Evolutionary conservation across 768 basidiomycete genomes (phyloP), one percentile per base, ranked within the genome.

Genomic region (Imleria badia): DNA sequence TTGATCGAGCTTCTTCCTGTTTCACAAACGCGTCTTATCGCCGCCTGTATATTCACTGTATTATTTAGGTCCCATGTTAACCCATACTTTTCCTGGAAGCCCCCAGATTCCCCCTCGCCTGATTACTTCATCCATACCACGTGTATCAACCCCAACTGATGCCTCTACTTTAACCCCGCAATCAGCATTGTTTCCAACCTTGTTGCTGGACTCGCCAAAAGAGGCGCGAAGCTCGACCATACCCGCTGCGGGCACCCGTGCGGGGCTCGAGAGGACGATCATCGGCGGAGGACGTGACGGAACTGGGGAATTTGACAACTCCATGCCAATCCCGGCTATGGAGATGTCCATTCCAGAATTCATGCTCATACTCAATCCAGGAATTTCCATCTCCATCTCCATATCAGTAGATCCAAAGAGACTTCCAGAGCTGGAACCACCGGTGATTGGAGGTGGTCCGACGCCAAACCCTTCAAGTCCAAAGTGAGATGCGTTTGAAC

Each of bases 101-200:
- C 87, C 83, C 51, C 89, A 77, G 10, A 80, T 72, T 7, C 90
- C 89, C 5, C 90, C 90, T 15, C 91, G 76, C 44, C 91, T 77
- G 58, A 83, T 81, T 35, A 83, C 76, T 65, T 92, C 89, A 60
- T 89, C 89, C 64, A 91, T 70, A 22, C 73, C 74, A 34, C 81
- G 79, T 10, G 72, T 66, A 51, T 82, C 79, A 44, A 84, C 54
- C 52, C 83, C 84, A 31, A 72, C 68, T 3, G 56, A 50, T 17
- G 62, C 56, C 48, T 67, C 66, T 26, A 68, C 55, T 38, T 52
- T 60, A 23, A 73, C 36, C n/a, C 61, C 57, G 33, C 60, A 68
- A 45, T 64, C 66, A 43, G 59, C 47, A 31, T 30, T 31, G n/a
- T 46, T 48, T 26, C 60, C 63, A 39, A 13, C 43, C 13, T 51